Conservation (phyloP, 2,329 filamentous ascomycete genomes). For the Colletotrichum abscissum region DNA sequence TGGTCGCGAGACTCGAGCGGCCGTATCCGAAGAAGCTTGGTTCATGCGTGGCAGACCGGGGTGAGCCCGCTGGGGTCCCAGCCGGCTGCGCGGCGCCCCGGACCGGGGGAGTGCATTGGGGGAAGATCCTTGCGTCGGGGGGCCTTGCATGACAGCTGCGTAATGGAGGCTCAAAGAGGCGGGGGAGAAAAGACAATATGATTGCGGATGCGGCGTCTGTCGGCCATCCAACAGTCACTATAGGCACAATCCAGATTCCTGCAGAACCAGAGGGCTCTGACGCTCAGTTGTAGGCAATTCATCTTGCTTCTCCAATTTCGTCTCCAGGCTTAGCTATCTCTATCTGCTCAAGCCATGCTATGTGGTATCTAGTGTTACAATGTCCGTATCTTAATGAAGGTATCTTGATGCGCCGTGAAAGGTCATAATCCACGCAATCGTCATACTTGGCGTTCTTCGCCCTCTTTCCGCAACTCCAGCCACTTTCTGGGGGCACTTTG, state of each 20-base stretch:
- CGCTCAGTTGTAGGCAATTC: neutral
- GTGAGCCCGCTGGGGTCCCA: neutral
- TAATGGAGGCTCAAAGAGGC: neutral
- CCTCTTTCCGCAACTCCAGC: neutral
- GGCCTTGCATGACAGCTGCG: neutral
- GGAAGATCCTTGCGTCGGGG: neutral
- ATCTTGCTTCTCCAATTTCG: neutral
- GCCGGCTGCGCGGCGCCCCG: neutral
- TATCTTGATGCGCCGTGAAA: conserved; percentile 15
- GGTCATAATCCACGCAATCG: conserved; percentile 20
- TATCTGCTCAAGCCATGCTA: conserved; percentile 13
- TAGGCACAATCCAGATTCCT: neutral
- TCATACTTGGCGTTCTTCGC: neutral
- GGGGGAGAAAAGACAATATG: neutral
- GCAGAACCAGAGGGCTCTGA: no score
- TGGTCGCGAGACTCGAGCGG: neutral
- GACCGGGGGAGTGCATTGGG: neutral
- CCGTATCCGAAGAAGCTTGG: neutral
- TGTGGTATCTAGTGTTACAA: conserved; percentile 30
- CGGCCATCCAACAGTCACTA: neutral
- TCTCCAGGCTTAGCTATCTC: conserved; percentile 1
- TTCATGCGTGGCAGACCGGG: neutral
- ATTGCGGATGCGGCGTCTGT: neutral
- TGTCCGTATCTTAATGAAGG: conserved; percentile 14
- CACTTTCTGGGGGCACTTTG: neutral